A percentile compares a stretch with the other conserved stretches of the same genome.
Conservation (phyloP, 441 rosid species). For the California macrophylla region DNA sequence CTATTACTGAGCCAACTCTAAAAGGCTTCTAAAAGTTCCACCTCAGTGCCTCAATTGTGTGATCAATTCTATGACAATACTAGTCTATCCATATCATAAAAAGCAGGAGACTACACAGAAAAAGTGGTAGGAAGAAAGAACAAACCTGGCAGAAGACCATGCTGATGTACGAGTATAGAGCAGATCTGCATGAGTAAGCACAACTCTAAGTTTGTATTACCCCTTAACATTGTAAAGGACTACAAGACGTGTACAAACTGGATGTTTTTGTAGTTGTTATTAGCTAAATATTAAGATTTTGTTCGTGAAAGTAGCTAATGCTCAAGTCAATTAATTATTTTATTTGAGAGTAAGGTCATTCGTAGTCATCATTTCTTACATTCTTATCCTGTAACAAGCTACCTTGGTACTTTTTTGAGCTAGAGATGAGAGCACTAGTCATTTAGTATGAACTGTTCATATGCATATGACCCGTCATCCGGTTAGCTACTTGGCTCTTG, state of each 20-base stretch:
- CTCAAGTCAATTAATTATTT: not conserved
- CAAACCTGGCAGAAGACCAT: slow-evolving; percentile 80
- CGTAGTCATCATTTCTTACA: not conserved
- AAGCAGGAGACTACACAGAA: slow-evolving; percentile 7
- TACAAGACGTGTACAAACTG: not conserved
- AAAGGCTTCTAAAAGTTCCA: not conserved
- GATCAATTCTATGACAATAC: not conserved
- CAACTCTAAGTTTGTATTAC: slow-evolving; percentile 22
- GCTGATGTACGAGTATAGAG: slow-evolving; percentile 65
- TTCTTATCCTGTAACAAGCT: not conserved
- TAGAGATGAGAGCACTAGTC: not conserved
- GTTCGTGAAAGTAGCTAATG: not conserved
- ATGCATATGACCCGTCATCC: not conserved
- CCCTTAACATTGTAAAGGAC: not conserved
- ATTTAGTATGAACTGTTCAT: not conserved
- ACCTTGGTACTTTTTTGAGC: not conserved
- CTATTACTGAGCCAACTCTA: not conserved
- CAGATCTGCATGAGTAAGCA: slow-evolving; percentile 44
- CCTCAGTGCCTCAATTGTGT: not conserved
- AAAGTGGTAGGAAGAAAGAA: not conserved
- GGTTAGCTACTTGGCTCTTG: not conserved
- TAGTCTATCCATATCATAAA: not conserved
- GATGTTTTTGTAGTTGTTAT: not conserved
- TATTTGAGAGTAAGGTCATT: not conserved
- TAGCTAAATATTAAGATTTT: not conserved